Evolutionary conservation across 2,329 filamentous ascomycete species (phyloP), one percentile per base, ranked within the genome.

Genomic region (Sclerotinia minor): DNA sequence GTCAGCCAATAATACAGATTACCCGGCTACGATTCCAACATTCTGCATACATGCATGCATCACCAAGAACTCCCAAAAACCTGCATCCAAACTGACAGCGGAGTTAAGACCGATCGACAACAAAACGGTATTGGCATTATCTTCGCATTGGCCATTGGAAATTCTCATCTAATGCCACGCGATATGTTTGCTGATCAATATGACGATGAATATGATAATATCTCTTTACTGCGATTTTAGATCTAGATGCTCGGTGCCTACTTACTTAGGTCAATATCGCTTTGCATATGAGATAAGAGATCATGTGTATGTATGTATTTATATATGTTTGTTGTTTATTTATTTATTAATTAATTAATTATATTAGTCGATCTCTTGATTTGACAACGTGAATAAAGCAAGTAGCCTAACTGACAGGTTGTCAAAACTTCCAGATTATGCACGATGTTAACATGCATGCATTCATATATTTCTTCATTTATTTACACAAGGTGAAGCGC

Each of bases 141-240:
- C 19, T 8, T 35, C 29, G 21, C 53, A 55, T n/a, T n/a, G 19
- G 7, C 6, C n/a, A 55, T n/a, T 55, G 11, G 19, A 19, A n/a
- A 15, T 4, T 35, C 9, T n/a, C 32, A 15, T 7, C 29, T 21
- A 32, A 54, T 54, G 19, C 26, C 29, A 21, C 7, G 29, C 53
- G 19, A 55, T 55, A 32, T 55, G 5, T n/a, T 55, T 55, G 53
- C 32, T 55, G 29, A 55, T 55, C 17, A 55, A 55, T 38, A 15
- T 55, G 53, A 55, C n/a, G 29, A 55, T 55, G 29, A 55, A 38
- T 55, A n/a, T 55, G 29, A 55, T 38, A 55, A 32, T 41, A 41
- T 41, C 38, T 41, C 53, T 32, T 35, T n/a, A 55, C 53, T 35
- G n/a, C 32, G 21, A n/a, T 21, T 32, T 38, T 21, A 11, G 13